Base-by-base conservation (phyloP, 169 alveolate species). In the Plasmodium ovale region DNA sequence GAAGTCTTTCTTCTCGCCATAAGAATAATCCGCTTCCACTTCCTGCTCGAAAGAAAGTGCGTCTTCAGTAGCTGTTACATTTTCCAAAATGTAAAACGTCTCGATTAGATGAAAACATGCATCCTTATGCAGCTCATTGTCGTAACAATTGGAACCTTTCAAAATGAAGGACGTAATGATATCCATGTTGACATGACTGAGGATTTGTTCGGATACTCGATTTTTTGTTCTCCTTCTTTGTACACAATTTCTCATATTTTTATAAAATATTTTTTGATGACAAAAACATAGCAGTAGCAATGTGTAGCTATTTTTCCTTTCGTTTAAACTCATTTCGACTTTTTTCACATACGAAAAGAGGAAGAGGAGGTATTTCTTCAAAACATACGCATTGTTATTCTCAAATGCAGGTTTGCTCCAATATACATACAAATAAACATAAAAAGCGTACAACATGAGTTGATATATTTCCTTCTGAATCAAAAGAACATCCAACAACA, bases 171-270 rank as follows among this genome's bases (percentile, higher is more conserved):
- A 31, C 44, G 69, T 54, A 19, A 85, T n/a, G 21, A 23, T 10
- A 27, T 85, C 91, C 16, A 85, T 5, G 7, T 85, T 56, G 2
- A 85, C 73, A 29, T 69, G 19, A 27, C 14, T 68, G 47, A 85
- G 25, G 16, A 67, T 19, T 19, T 23, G 16, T 3, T 42, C 23
- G 16, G 31, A 79, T 31, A 79, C 31, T 33, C 29, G 33, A 51
- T 42, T 85, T 72, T 85, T 69, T 47, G 69, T 68, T 69, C 69
- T 85, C 59, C 60, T 85, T 71, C 73, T 14, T n/a, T 68, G 67
- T 58, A 44, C n/a, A 10, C 42, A 37, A 37, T 64, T 44, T 37
- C 53, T 69, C 62, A 85, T n/a, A 33, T 58, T 69, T 31, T 68
- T 69, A 60, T 85, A 85, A 69, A 56, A 85, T 37, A 85, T 27